Conservation (phyloP, 768 basidiomycete species). For the Suillus discolor region DNA sequence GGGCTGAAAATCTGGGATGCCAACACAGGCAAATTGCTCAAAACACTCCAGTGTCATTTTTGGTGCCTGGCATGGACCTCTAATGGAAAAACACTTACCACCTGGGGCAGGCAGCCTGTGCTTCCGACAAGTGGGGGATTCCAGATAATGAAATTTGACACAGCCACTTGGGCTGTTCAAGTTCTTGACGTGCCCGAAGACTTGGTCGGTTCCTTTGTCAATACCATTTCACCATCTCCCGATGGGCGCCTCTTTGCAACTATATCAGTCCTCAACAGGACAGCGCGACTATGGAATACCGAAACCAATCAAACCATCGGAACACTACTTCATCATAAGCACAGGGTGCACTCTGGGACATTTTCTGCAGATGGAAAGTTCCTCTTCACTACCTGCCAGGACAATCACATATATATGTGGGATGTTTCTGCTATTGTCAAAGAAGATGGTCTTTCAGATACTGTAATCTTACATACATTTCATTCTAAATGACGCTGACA, state of each 20-base stretch:
- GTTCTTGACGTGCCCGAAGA: too few species aligned
- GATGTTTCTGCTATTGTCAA: not conserved
- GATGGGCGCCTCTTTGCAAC: not conserved
- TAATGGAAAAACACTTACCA: not conserved
- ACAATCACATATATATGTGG: not conserved
- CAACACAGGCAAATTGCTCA: not conserved
- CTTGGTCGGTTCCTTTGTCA: too few species aligned
- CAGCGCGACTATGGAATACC: not conserved
- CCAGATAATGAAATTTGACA: not conserved
- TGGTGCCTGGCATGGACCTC: not conserved
- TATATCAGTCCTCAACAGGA: not conserved
- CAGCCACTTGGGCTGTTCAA: not conserved
- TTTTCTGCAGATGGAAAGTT: not conserved
- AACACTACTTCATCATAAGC: not conserved
- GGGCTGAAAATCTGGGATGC: not conserved
- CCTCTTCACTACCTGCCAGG: not conserved
- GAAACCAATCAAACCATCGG: not conserved
- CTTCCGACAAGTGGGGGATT: too few species aligned
- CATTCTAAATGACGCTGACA: too few species aligned
- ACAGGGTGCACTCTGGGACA: too few species aligned
- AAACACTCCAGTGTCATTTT: not conserved
- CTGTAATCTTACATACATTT: not conserved
- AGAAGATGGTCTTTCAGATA: not conserved
- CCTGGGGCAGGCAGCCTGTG: not conserved
- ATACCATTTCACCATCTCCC: not conserved